Conservation (phyloP, 495 filamentous ascomycete species). For the Hyaloscypha finlandica region DNA sequence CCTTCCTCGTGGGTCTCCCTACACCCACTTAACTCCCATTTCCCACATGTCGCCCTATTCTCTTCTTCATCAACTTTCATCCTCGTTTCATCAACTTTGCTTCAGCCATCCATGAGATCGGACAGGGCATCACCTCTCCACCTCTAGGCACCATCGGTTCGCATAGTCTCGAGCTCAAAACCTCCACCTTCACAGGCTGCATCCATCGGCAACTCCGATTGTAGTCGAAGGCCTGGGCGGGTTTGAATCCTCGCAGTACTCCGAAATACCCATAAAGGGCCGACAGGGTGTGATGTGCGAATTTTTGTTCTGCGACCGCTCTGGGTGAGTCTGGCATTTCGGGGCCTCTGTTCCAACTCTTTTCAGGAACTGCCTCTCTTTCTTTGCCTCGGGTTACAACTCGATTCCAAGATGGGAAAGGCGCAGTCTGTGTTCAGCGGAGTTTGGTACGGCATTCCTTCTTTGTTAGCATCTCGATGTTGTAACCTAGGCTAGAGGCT, state of each 20-base stretch:
- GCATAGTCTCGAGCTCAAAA: not conserved
- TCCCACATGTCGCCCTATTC: not conserved
- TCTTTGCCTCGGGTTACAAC: no score
- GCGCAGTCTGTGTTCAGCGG: no score
- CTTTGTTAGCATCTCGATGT: no score
- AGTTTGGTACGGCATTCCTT: no score
- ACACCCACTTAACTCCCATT: not conserved
- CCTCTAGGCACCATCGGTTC: not conserved
- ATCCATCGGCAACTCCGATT: not conserved
- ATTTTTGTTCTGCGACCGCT: no score
- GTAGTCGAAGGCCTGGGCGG: not conserved
- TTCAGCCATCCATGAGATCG: not conserved
- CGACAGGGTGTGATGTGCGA: not conserved
- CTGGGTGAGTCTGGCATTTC: no score
- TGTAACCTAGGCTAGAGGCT: no score
- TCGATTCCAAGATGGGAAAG: no score
- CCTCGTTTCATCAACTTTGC: not conserved
- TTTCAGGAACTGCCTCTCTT: no score
- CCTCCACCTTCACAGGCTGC: not conserved
- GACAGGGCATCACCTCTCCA: not conserved
- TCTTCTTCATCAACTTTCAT: not conserved
- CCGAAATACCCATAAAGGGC: not conserved
- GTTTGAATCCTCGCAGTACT: not conserved
- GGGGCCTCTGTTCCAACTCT: no score
- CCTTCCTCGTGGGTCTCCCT: not conserved